Conservation (phyloP, 306 rosid genomes). For the Malus fusca region DNA sequence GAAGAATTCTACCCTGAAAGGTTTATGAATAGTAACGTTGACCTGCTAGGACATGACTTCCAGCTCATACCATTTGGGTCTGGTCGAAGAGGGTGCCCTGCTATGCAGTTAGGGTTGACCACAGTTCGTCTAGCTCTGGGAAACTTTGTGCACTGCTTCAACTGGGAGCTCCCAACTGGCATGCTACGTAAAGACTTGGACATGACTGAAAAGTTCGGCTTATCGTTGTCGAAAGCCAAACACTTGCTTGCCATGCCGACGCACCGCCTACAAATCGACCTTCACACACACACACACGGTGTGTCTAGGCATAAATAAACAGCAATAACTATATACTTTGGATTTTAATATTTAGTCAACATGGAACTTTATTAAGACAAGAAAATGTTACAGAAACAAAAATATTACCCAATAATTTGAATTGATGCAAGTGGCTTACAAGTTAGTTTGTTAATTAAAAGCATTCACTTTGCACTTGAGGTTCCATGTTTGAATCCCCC, state of each 20-base stretch:
- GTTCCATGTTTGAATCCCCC: too few species aligned
- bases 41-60: background rate
- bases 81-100: background rate
- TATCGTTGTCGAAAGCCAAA: background rate
- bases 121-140: background rate
- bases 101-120: background rate
- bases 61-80: background rate
- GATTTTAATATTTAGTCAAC: too few species aligned
- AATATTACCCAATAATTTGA: too few species aligned
- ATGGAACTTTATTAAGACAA: too few species aligned
- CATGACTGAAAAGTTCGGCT: background rate
- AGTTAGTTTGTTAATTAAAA: too few species aligned
- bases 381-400: too few species aligned
- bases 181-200: background rate
- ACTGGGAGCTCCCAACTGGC: background rate
- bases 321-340: too few species aligned
- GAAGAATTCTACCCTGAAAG: background rate
- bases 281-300: too few species aligned
- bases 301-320: too few species aligned
- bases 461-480: too few species aligned
- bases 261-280: background rate
- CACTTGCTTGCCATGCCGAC: background rate
- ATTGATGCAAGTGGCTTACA: too few species aligned
- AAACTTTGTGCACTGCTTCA: background rate
- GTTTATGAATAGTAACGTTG: background rate